phyloP scores from a whole-genome alignment of 768 basidiomycete species.

The Russula sp. region DNA sequence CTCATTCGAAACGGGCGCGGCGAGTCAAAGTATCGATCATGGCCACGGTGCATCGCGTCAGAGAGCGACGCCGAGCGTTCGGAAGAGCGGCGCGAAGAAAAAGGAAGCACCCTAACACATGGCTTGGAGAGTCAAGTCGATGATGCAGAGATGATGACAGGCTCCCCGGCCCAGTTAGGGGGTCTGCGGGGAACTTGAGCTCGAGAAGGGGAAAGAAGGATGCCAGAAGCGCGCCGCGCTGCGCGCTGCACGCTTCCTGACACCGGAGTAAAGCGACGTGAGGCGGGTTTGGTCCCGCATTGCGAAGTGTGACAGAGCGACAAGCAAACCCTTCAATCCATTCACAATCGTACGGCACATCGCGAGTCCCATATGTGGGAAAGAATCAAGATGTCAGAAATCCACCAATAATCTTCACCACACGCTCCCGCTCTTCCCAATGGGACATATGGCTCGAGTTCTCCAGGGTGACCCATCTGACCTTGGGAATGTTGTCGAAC shows the following conservation, averaged over 20 bases:
- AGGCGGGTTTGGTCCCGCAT: neutral
- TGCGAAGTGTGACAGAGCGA: neutral
- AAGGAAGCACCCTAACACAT: neutral
- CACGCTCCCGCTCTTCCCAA: conserved; percentile 27
- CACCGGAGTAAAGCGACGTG: neutral
- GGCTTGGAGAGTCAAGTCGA: neutral
- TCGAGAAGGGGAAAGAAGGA: neutral
- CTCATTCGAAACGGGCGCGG: neutral
- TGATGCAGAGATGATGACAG: neutral
- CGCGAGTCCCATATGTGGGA: neutral
- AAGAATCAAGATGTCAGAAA: conserved; percentile 23
- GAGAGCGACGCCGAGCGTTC: neutral
- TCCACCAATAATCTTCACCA: conserved; percentile 24
- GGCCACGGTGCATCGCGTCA: too few species aligned
- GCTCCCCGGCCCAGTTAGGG: neutral
- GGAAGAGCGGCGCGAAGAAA: neutral
- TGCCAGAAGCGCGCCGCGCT: neutral
- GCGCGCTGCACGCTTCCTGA: neutral
- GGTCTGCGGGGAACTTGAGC: neutral
- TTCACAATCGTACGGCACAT: neutral
- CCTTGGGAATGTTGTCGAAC: conserved; percentile 27
- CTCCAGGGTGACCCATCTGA: conserved; percentile 30
- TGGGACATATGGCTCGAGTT: conserved; percentile 29
- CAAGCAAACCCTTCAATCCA: neutral
- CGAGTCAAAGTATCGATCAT: neutral